Evolutionary conservation across 768 basidiomycete species (phyloP).

Genomic region (Asterophora lycoperdoides): DNA sequence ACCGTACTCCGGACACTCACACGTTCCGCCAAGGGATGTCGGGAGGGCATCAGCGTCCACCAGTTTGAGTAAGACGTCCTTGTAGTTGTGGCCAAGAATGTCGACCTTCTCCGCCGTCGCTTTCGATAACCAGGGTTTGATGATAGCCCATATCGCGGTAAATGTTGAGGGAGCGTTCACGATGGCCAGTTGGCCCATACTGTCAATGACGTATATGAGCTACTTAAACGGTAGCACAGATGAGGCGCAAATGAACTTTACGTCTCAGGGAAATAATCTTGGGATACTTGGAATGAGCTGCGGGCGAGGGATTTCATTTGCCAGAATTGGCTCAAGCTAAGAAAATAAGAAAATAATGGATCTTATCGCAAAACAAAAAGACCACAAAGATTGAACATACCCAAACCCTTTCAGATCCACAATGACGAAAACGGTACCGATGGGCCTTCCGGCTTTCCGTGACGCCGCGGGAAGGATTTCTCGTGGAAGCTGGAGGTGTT

Average conservation of each 20-base stretch:
- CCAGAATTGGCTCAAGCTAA: constrained; percentile 68
- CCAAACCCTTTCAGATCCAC: constrained; percentile 71
- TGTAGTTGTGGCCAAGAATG: constrained; percentile 60
- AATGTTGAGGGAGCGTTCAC: constrained; percentile 73
- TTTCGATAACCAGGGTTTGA: constrained; percentile 71
- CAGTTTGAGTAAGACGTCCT: constrained; percentile 49
- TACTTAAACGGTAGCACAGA: neutral
- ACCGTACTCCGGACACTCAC: constrained; percentile 50
- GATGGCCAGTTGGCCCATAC: constrained; percentile 70
- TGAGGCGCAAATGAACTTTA: constrained; percentile 26
- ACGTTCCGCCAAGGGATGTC: constrained; percentile 55
- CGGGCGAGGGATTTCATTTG: constrained; percentile 64
- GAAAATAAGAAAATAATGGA: too few relatives aligned
- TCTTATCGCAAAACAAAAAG: neutral
- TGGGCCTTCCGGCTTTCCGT: constrained; percentile 45
- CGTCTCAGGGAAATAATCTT: constrained; percentile 79
- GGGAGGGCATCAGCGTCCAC: constrained; percentile 66
- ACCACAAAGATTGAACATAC: constrained; percentile 28
- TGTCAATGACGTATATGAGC: constrained; percentile 19
- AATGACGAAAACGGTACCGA: constrained; percentile 57
- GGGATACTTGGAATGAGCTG: constrained; percentile 66
- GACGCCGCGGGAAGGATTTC: constrained; percentile 67
- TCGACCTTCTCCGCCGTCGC: constrained; percentile 68
- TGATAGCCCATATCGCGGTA: constrained; percentile 63
- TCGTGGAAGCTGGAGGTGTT: constrained; percentile 39